Percentiles rank a stretch among this genome's conserved stretches.
Evolutionary conservation across 768 basidiomycete genomes (phyloP).

Genomic region (Auricularia auricula-judae): DNA sequence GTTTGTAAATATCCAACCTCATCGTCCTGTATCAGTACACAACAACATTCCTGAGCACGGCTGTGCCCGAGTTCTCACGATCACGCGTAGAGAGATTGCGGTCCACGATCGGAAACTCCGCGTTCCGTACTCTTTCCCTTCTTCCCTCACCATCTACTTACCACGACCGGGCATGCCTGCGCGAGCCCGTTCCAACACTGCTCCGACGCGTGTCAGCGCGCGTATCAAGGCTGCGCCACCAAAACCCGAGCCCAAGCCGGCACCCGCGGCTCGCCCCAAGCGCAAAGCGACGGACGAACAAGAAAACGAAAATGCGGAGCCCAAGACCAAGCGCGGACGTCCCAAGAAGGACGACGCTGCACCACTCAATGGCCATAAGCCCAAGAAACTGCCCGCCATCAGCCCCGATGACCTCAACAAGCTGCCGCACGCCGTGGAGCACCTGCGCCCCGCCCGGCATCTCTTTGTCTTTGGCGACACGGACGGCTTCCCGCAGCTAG

Average conservation of each 20-base stretch:
- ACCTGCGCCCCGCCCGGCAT: constrained; percentile 52
- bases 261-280: not conserved
- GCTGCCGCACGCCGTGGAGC: constrained; percentile 46
- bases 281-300: not conserved
- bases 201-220: not conserved
- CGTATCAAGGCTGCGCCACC: not conserved
- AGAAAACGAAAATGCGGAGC: not conserved
- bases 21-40: too few relatives aligned
- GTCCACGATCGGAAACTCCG: not conserved
- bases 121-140: not conserved
- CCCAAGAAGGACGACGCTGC: not conserved
- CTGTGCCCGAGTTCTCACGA: not conserved
- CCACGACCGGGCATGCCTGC: not conserved
- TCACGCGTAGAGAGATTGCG: not conserved
- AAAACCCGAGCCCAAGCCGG: not conserved
- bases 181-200: not conserved
- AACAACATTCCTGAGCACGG: not conserved
- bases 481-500: constrained; percentile 93
- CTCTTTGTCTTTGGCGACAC: constrained; percentile 78
- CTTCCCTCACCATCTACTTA: not conserved
- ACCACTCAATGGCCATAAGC: too few relatives aligned
- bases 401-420: constrained; percentile 7
- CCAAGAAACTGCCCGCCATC: not conserved
- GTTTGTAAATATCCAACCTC: not conserved
- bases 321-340: not conserved